Conservation (phyloP, 176 grass and related monocot genomes). For the Triticum urartu region DNA sequence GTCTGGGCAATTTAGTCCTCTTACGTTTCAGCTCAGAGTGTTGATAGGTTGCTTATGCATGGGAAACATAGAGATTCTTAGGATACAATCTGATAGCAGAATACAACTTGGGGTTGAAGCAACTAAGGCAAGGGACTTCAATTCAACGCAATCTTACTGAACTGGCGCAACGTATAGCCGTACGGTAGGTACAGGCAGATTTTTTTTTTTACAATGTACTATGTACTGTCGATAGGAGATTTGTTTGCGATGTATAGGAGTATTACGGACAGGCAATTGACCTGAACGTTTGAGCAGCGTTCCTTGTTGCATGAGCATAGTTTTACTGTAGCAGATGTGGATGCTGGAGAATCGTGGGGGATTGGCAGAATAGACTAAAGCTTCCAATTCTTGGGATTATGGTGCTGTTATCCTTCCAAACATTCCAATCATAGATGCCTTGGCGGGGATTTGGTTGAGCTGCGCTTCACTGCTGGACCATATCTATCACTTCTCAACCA, state of each 20-base stretch:
- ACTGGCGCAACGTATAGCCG: neutral
- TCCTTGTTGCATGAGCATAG: too few relatives aligned
- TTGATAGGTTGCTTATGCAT: too few relatives aligned
- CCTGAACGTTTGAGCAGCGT: too few relatives aligned
- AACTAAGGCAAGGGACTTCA: too few relatives aligned
- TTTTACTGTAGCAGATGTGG: too few relatives aligned
- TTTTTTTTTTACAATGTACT: too few relatives aligned
- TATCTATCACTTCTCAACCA: neutral
- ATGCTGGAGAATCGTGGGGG: too few relatives aligned
- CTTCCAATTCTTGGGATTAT: neutral
- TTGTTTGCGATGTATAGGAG: neutral
- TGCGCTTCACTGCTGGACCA: neutral
- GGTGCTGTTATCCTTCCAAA: neutral
- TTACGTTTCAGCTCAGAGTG: too few relatives aligned
- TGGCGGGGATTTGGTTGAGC: constrained; percentile 16
- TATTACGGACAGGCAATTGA: neutral
- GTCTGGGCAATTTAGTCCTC: too few relatives aligned
- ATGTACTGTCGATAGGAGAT: neutral
- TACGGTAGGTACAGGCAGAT: neutral
- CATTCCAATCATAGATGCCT: neutral
- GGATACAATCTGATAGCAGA: too few relatives aligned
- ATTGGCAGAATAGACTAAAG: neutral
- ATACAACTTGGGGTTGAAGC: too few relatives aligned
- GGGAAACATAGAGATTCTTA: too few relatives aligned
- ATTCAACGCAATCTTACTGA: neutral